Percentiles rank a stretch among this genome's conserved stretches.
Conservation (phyloP, 139 green algal genomes). For the Diplosphaera chodatii region DNA sequence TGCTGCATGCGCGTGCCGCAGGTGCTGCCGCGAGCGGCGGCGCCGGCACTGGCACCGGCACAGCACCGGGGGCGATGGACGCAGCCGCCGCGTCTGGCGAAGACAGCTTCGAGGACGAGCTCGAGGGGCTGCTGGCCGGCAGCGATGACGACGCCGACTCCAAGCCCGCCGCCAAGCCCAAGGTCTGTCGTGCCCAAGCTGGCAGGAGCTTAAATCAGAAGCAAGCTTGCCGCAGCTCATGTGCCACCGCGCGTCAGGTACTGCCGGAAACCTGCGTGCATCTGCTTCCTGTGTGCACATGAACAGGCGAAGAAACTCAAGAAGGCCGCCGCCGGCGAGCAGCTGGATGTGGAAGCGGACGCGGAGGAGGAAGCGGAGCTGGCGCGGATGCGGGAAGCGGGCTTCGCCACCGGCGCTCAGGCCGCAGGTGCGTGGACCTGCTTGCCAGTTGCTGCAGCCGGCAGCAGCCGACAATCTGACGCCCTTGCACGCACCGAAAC, state of each 20-base stretch:
- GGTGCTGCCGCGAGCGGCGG: slow-evolving; percentile 4
- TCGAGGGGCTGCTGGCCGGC: not conserved
- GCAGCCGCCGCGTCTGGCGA: too few relatives aligned
- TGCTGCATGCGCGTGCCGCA: slow-evolving; percentile 5
- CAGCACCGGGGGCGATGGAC: too few relatives aligned
- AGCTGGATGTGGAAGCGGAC: not conserved
- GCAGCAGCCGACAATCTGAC: too few relatives aligned
- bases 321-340: not conserved
- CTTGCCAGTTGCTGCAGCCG: too few relatives aligned
- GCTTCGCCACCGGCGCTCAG: slow-evolving; percentile 3
- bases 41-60: too few relatives aligned
- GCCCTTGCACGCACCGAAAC: too few relatives aligned
- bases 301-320: too few relatives aligned
- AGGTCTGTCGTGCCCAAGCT: not conserved
- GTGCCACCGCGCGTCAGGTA: too few relatives aligned
- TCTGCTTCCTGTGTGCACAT: too few relatives aligned
- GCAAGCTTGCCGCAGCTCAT: too few relatives aligned
- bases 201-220: too few relatives aligned
- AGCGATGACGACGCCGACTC: not conserved
- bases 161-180: slow-evolving; percentile 1
- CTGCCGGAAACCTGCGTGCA: too few relatives aligned
- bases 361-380: not conserved
- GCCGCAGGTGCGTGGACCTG: not conserved
- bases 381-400: slow-evolving; percentile 9
- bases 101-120: slow-evolving; percentile 1